Conservation (phyloP, 1,284 basidiomycete species). For the Exobasidium cylindrosporum region DNA sequence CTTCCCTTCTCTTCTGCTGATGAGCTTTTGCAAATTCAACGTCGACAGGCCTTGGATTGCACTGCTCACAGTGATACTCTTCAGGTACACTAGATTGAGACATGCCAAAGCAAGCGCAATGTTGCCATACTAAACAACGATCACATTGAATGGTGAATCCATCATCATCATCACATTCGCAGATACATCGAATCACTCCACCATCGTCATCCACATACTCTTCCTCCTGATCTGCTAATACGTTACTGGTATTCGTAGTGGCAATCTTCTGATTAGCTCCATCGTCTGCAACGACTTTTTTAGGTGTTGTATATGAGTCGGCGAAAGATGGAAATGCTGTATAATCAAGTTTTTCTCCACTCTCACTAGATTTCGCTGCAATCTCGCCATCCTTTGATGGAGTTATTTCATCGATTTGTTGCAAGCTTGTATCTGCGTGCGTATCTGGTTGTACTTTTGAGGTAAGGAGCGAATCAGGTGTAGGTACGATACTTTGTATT, state of each 20-base stretch:
- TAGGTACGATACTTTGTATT: not conserved
- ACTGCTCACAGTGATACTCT: constrained; percentile 58
- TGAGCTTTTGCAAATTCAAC: constrained; percentile 43
- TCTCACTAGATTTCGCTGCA: too few relatives aligned
- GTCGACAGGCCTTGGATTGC: constrained; percentile 52
- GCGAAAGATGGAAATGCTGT: too few relatives aligned
- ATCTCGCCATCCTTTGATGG: too few relatives aligned
- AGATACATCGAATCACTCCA: constrained; percentile 64
- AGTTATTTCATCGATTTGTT: too few relatives aligned
- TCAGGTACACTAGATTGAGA: constrained; percentile 67
- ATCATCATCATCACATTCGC: constrained; percentile 71
- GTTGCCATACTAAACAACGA: constrained; percentile 81
- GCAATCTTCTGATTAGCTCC: too few relatives aligned
- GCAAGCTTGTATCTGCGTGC: too few relatives aligned
- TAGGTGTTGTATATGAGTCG: too few relatives aligned
- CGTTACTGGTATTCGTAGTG: too few relatives aligned
- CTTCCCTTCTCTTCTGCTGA: constrained; percentile 45
- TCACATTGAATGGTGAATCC: constrained; percentile 92
- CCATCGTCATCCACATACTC: constrained; percentile 21
- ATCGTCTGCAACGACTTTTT: too few relatives aligned
- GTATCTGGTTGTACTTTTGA: not conserved
- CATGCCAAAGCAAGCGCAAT: constrained; percentile 74
- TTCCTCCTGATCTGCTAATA: constrained; percentile 8
- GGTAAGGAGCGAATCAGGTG: not conserved
- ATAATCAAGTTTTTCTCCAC: too few relatives aligned